A percentile compares a stretch with the other conserved stretches of the same genome.
Evolutionary conservation across 345 rosid genomes (phyloP).

Genomic region (Punica granatum): DNA sequence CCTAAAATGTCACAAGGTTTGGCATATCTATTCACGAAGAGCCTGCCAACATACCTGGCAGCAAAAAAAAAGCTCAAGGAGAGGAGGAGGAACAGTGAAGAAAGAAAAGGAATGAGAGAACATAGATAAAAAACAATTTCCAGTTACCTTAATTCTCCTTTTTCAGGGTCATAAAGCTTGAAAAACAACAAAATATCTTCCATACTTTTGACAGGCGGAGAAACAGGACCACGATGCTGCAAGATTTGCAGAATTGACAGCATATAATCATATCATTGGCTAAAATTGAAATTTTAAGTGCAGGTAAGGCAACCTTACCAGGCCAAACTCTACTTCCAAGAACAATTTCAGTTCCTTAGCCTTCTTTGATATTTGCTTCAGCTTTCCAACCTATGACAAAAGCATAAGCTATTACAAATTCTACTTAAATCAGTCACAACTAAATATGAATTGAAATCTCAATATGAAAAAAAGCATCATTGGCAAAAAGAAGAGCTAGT

Average conservation of each 20-base stretch:
- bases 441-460: too few species aligned
- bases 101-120: background rate
- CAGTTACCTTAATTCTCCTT: constrained; percentile 66
- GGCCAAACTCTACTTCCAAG: constrained; percentile 80
- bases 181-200: constrained; percentile 83
- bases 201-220: constrained; percentile 57
- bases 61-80: constrained; percentile 9
- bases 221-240: constrained; percentile 66
- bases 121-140: constrained; percentile 5
- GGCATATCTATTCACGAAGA: constrained; percentile 69
- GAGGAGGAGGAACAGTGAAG: background rate
- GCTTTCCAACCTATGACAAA: constrained; percentile 65
- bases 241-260: constrained; percentile 2
- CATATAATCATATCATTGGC: background rate
- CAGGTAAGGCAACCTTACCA: constrained; percentile 32
- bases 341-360: constrained; percentile 79
- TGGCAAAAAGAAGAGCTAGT: too few species aligned
- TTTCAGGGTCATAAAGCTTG: constrained; percentile 79
- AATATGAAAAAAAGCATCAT: too few species aligned
- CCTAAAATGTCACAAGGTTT: constrained; percentile 71
- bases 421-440: too few species aligned
- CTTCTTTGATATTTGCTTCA: constrained; percentile 69
- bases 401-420: too few species aligned
- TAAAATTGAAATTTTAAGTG: constrained; percentile 1
- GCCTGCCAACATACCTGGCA: constrained; percentile 79